Conservation (phyloP, 805 yeast species). For the Monosporozyma servazzii region DNA sequence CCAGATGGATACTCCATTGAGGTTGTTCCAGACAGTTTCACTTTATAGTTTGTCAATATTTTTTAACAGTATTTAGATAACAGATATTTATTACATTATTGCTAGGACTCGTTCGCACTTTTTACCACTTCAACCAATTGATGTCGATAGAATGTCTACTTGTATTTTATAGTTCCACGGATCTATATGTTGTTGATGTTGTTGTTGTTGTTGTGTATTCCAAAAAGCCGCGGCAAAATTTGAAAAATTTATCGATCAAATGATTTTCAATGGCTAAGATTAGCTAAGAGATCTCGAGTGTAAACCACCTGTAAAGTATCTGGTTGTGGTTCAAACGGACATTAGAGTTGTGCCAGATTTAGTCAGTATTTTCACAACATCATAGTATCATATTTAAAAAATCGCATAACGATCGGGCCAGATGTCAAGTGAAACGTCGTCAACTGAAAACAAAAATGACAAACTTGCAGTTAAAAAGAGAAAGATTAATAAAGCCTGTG, state of each 20-base stretch:
- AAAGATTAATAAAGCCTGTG: slow-evolving; percentile 17
- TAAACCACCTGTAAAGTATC: too few species aligned
- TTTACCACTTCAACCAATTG: too few species aligned
- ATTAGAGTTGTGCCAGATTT: too few species aligned
- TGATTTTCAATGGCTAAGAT: too few species aligned
- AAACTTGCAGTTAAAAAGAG: slow-evolving; percentile 1
- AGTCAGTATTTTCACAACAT: too few species aligned
- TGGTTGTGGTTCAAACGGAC: too few species aligned
- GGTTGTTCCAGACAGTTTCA: slow-evolving; percentile 40
- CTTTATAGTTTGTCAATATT: slow-evolving; percentile 1
- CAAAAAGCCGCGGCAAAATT: neutral
- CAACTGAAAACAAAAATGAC: neutral
- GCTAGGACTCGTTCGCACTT: too few species aligned
- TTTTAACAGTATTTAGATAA: too few species aligned
- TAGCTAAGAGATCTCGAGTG: neutral
- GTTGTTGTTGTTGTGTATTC: neutral
- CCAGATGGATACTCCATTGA: slow-evolving; percentile 89
- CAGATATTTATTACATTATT: too few species aligned
- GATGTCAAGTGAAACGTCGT: neutral
- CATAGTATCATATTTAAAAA: too few species aligned
- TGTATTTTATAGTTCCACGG: neutral
- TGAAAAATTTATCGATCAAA: neutral
- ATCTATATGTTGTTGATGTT: neutral
- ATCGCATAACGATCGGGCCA: too few species aligned
- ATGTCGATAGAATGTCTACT: too few species aligned